A percentile compares a stretch with the other conserved stretches of the same genome.
Conservation (phyloP, 345 rosid genomes). For the Geranium brycei region DNA sequence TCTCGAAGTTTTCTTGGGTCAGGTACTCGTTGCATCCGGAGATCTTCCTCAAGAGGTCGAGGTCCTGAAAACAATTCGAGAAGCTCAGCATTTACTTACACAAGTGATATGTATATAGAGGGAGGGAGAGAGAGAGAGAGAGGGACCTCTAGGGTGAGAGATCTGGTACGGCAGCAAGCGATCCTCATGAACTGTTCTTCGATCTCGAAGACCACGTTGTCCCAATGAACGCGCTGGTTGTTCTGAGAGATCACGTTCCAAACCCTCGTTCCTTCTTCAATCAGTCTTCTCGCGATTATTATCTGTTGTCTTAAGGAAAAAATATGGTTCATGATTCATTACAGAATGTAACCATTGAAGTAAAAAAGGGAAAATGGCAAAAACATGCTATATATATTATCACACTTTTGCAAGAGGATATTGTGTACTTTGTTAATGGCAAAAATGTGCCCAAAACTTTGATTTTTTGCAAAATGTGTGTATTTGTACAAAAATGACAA, state of each 20-base stretch:
- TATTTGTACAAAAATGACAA: too few relatives aligned
- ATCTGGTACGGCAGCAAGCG: slow-evolving; percentile 59
- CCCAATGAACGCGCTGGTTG: slow-evolving; percentile 63
- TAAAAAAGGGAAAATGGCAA: background rate
- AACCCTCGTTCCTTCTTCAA: slow-evolving; percentile 75
- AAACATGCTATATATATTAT: too few relatives aligned
- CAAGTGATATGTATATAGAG: background rate
- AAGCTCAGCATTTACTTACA: background rate
- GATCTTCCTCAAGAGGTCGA: slow-evolving; percentile 53
- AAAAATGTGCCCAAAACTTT: too few relatives aligned
- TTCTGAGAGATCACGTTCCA: slow-evolving; percentile 67
- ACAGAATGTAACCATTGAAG: background rate
- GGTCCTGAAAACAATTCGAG: slow-evolving; percentile 36
- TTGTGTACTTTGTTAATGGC: too few relatives aligned
- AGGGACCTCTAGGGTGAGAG: slow-evolving; percentile 60
- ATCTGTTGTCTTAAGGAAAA: slow-evolving; percentile 48
- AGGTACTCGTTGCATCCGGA: slow-evolving; percentile 69
- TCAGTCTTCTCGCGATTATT: slow-evolving; percentile 59
- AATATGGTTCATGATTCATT: background rate
- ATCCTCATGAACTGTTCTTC: slow-evolving; percentile 78
- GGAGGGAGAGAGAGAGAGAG: background rate
- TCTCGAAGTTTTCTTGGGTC: slow-evolving; percentile 86
- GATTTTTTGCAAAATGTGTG: too few relatives aligned
- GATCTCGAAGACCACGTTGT: slow-evolving; percentile 51
- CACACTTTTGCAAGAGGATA: too few relatives aligned